Evolutionary conservation across 805 yeast genomes (phyloP), one percentile per base, ranked within the genome.

Genomic region (Maudiozyma bulderi): DNA sequence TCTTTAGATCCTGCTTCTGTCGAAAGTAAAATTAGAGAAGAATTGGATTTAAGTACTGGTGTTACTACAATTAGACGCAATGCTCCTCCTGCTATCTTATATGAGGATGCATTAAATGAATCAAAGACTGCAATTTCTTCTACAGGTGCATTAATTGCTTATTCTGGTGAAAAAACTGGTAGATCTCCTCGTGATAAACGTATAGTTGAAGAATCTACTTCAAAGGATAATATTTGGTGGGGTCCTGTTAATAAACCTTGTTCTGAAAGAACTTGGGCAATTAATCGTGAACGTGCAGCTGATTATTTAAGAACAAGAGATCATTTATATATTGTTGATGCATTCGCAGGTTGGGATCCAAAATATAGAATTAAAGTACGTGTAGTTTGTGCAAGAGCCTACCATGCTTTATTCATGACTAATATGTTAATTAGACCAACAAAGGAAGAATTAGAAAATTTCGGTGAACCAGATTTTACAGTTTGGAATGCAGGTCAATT

Each of bases 341-440:
- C 98, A 10, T 91, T 70, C 67, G 99, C 98, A 44, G 99, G 99
- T 57, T 91, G 99, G 99, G 99, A 91, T 70, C 96, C 97, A 65
- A 82, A 87, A 65, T 91, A 91, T 81, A 81, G 98, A 74, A 80
- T 90, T 69, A 91, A 91, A 76, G 95, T 90, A 51, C 81, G 98
- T 72, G 83, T 90, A 56, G 91, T 90, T 49, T 90, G 97, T 75
- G 97, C 98, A 52, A 83, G 99, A 70, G 98, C 99, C 49, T 91
- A 91, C 77, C 99, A 91, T 67, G 98, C 98, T 20, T 73, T 91
- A 60, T 91, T 91, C 76, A 91, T 91, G 99, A 84, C 95, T 65
- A 91, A 91, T 70, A 91, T 91, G 99, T 75, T 91, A 73, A 93
- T 91, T 69, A 83, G 89, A 70, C 99, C 99, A 57, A 84, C 95